Conservation (phyloP, 768 basidiomycete species). For the Lactarius hengduanensis region DNA sequence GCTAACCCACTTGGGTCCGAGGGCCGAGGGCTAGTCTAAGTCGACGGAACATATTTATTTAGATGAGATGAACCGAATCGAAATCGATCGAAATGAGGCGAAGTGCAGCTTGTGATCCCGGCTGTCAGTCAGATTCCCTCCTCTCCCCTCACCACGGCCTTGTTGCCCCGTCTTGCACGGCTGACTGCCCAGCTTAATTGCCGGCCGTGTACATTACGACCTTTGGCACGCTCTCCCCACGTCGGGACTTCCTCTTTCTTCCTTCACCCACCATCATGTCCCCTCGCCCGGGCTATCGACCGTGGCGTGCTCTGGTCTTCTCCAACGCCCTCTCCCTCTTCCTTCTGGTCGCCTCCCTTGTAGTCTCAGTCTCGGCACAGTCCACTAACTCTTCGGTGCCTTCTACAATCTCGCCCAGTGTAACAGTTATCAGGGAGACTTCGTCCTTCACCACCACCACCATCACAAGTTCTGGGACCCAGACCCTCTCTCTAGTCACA, state of each 20-base stretch:
- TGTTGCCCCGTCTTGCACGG: neutral
- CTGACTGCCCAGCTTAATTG: neutral
- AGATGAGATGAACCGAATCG: neutral
- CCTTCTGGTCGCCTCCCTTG: slow-evolving; percentile 32
- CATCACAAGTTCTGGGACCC: slow-evolving; percentile 42
- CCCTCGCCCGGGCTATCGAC: slow-evolving; percentile 34
- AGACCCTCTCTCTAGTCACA: slow-evolving; percentile 50
- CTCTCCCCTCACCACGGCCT: neutral
- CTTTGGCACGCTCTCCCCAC: neutral
- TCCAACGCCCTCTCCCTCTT: slow-evolving; percentile 23
- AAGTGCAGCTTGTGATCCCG: neutral
- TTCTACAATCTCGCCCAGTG: slow-evolving; percentile 32
- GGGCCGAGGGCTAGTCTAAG: neutral
- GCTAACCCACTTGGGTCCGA: neutral
- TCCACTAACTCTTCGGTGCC: slow-evolving; percentile 16
- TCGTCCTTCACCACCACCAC: slow-evolving; percentile 49
- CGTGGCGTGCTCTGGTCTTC: slow-evolving; percentile 31
- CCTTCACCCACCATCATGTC: slow-evolving; percentile 25
- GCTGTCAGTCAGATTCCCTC: neutral
- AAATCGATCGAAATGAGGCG: neutral
- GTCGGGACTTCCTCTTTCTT: slow-evolving; percentile 23
- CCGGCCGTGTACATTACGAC: slow-evolving; percentile 10
- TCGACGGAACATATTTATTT: neutral
- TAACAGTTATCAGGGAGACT: slow-evolving; percentile 49
- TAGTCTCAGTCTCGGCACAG: slow-evolving; percentile 28